Evolutionary conservation across 2,329 filamentous ascomycete genomes (phyloP).

Genomic region (Zasmidium cellare): DNA sequence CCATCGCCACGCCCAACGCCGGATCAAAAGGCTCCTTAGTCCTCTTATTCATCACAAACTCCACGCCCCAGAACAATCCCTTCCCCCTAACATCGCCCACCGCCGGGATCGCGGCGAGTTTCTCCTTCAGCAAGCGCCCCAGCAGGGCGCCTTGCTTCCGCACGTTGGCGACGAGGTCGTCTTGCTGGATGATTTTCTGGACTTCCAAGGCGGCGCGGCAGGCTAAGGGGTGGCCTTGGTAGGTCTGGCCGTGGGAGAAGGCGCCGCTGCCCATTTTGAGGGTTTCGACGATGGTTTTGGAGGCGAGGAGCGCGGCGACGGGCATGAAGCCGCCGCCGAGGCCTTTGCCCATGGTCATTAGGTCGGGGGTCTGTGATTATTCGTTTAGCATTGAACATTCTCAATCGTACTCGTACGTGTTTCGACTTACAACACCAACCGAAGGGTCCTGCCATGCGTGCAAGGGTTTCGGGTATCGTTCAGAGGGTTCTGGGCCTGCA

Average conservation of each 20-base stretch:
- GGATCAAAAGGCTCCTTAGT: slow-evolving; percentile 57
- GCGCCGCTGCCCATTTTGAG: slow-evolving; percentile 46
- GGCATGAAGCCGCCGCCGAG: slow-evolving; percentile 64
- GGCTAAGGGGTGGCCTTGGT: slow-evolving; percentile 61
- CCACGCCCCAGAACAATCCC: slow-evolving; percentile 61
- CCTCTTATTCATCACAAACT: slow-evolving; percentile 58
- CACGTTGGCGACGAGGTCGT: slow-evolving; percentile 62
- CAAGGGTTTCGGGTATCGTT: slow-evolving; percentile 38
- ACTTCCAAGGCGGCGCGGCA: slow-evolving; percentile 65
- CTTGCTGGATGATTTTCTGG: slow-evolving; percentile 58
- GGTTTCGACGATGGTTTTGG: slow-evolving; percentile 50
- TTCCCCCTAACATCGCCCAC: slow-evolving; percentile 63
- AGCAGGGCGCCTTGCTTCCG: slow-evolving; percentile 54
- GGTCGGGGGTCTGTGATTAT: slow-evolving; percentile 53
- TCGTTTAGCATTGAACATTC: too few species aligned
- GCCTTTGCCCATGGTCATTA: slow-evolving; percentile 67
- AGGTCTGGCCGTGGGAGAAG: slow-evolving; percentile 64
- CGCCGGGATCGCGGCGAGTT: slow-evolving; percentile 46
- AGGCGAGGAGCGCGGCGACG: slow-evolving; percentile 61
- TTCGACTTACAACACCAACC: slow-evolving; percentile 42
- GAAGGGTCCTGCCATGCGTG: slow-evolving; percentile 61
- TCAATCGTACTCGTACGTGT: too few species aligned
- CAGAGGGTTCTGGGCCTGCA: slow-evolving; percentile 46
- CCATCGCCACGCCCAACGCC: slow-evolving; percentile 45
- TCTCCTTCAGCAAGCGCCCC: slow-evolving; percentile 43